A percentile compares a stretch with the other conserved stretches of the same genome.
These are phyloP conservation scores for Apiospora phragmitis DNA, from an alignment of 2,329 filamentous ascomycete genomes.

Conservation along the genomic window DNA sequence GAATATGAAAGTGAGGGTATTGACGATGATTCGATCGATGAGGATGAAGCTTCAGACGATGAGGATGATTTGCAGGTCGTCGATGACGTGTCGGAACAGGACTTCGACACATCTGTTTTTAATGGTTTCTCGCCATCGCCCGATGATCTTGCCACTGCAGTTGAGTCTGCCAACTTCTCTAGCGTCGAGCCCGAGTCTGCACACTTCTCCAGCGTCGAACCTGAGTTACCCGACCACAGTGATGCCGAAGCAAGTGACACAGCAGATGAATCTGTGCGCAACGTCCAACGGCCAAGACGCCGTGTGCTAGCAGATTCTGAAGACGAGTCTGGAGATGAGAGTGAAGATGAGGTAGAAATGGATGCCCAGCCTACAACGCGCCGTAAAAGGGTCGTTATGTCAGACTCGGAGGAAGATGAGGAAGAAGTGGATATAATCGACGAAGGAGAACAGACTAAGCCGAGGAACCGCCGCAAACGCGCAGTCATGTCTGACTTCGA, in stretches of 20 bases:
- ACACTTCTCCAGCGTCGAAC: conserved; percentile 17
- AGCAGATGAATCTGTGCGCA: not conserved
- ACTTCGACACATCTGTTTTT: conserved; percentile 17
- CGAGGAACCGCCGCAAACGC: not conserved
- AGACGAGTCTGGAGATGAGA: not conserved
- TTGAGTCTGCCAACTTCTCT: conserved; percentile 19
- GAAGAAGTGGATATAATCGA: not conserved
- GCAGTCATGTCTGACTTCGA: conserved; percentile 3
- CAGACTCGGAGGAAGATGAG: conserved; percentile 8
- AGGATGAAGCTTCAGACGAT: conserved; percentile 14
- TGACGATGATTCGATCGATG: conserved; percentile 24
- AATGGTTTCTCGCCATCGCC: conserved; percentile 26
- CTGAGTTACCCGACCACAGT: conserved; percentile 6
- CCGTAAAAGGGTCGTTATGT: conserved; percentile 1
- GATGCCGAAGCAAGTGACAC: not conserved
- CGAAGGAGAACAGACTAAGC: not conserved
- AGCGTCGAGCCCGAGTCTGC: conserved; percentile 10
- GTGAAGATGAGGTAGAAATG: not conserved
- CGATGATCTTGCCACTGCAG: conserved; percentile 17
- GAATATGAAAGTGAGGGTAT: conserved; percentile 27
- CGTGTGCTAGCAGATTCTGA: conserved; percentile 4
- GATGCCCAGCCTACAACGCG: not conserved
- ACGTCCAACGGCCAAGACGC: not conserved
- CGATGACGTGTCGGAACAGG: conserved; percentile 16
- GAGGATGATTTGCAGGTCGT: conserved; percentile 22